Evolutionary conservation across 2,329 filamentous ascomycete genomes (phyloP), one percentile per base, ranked within the genome.

Genomic region (Fusarium incarnatum): DNA sequence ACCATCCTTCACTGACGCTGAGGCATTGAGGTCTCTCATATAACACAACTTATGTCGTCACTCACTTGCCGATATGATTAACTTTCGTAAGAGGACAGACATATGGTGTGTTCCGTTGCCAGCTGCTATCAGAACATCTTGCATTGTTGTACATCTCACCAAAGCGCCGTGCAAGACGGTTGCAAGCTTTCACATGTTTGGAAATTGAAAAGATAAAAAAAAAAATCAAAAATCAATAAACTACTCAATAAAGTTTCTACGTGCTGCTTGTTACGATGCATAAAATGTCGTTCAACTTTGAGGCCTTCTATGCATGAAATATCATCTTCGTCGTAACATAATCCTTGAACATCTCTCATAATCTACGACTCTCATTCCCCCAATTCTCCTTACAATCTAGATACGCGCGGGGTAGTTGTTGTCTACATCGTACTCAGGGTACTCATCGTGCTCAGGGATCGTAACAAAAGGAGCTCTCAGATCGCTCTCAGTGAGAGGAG

Each of bases 401-500:
- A 45, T 46, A 25, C 23, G 41, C 34, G 10, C 12, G 15, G 47
- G 47, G 16, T 22, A 11, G 10, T 34, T 27, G 16, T 5, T 15
- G 27, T 66, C 34, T 27, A 55, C 48, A 18, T 54, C 37, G 13
- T 66, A 18, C 3, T 34, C 42, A 18, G 23, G 23, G 28, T 66
- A 45, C 30, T 66, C 61, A 15, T 54, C 61, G 13, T 66, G 15
- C 3, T 22, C 1, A 6, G 62, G 55, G 8, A 66, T 42, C 6
- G 22, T 16, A n/a, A 67, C 30, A 27, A 9, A 13, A 0, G 55
- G 63, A 6, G 48, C 63, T 3, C 28, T 48, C 6, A 22, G 41
- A 20, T 67, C 63, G 34, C 47, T 50, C 22, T 49, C 48, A 11
- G 56, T 66, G 9, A 67, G 63, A 18, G 63, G 62, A 5, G 63